Evolutionary conservation across 495 filamentous ascomycete species (phyloP), one percentile per base, ranked within the genome.

Genomic region (Poronia punctata): DNA sequence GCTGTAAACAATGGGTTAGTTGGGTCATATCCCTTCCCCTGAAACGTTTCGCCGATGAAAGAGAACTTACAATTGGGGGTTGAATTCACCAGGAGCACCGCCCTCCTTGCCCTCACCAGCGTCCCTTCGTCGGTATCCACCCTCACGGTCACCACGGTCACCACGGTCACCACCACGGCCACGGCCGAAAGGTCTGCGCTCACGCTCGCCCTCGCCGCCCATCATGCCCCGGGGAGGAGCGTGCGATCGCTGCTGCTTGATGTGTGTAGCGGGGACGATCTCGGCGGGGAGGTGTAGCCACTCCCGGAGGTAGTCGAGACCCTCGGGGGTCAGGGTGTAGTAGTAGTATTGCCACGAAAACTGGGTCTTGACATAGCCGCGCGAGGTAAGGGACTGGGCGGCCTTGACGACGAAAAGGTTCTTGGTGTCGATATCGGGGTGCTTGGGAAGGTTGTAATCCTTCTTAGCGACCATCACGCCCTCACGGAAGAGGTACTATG

Each of bases 341-440:
- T 98, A 98, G 82, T 96, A 98, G 82, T 89, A 97, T 77, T 98
- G 92, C 92, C 92, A 98, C 47, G 88, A 94, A 84, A 98, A 98
- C 69, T 88, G 92, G 54, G 92, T 98, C 84, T 97, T 97, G 72
- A 98, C 78, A 70, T 82, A 98, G 65, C 88, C 88, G 67, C 90
- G 88, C 59, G 92, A 97, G 75, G 80, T 89, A 59, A 98, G 79
- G 46, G 92, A 98, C 78, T 98, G 92, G 72, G 77, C 78, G 50
- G 92, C 93, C 82, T 98, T 98, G 79, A 98, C 84, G 66, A 98
- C 88, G 65, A 65, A 95, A 59, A 98, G 88, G 80, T 98, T 98
- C 81, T 90, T 92, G 70, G 92, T 95, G 75, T 94, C 88, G 68
- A 95, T 88, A 47, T 95, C 86, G 64, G 71, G 75, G 69, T 95